Evolutionary conservation across 306 rosid genomes (phyloP).

Genomic region (Urtica urens): DNA sequence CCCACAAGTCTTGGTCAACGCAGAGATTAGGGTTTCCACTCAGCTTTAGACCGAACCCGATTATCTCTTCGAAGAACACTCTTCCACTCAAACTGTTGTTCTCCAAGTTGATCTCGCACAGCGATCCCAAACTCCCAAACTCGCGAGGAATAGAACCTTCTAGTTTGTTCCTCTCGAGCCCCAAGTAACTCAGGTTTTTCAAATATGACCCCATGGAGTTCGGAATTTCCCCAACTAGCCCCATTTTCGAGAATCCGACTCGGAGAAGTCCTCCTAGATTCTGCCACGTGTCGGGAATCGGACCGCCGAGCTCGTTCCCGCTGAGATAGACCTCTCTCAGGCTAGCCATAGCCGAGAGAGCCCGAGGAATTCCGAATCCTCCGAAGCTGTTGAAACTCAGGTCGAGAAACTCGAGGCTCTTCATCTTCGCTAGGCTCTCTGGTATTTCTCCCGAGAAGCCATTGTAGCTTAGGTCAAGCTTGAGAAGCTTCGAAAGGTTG

Average conservation of each 20-base stretch:
- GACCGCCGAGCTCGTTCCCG: constrained; percentile 59
- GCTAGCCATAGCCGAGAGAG: constrained; percentile 29
- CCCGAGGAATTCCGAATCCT: constrained; percentile 50
- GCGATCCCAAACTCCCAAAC: constrained; percentile 33
- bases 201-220: constrained; percentile 53
- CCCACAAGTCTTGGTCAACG: constrained; percentile 22
- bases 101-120: constrained; percentile 60
- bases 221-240: constrained; percentile 54
- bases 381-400: constrained; percentile 58
- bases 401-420: constrained; percentile 49
- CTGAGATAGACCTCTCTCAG: constrained; percentile 59
- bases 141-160: constrained; percentile 64
- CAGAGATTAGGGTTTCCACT: constrained; percentile 58
- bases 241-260: constrained; percentile 53
- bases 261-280: constrained; percentile 36
- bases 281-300: constrained; percentile 66
- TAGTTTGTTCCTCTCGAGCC: constrained; percentile 62
- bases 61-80: constrained; percentile 24
- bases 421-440: constrained; percentile 30
- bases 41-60: constrained; percentile 31
- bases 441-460: constrained; percentile 43
- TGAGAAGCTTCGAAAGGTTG: constrained; percentile 38
- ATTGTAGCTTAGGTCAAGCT: constrained; percentile 60
- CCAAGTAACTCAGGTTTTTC: constrained; percentile 43
- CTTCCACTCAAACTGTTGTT: constrained; percentile 67